phyloP scores from a whole-genome alignment of 1,284 basidiomycete genomes.

The Sporisorium exsertum region DNA sequence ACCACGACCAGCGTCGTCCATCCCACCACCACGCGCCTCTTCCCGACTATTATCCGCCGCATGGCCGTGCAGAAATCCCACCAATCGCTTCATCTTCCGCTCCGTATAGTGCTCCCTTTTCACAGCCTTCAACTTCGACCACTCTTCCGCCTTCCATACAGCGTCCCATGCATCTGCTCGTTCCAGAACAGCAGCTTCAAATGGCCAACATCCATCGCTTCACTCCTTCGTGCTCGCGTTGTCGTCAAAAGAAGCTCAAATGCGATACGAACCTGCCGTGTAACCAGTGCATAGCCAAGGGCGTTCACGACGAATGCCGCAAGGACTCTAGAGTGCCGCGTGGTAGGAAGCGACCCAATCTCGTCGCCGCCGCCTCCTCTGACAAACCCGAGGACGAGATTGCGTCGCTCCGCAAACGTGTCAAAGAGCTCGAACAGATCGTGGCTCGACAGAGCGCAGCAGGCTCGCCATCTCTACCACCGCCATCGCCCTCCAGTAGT shows the following conservation, averaged over 20 bases:
- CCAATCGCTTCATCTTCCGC: conserved; percentile 1
- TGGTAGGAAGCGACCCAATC: conserved; percentile 51
- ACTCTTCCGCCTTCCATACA: conserved; percentile 25
- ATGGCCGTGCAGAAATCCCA: not conserved
- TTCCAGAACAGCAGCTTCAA: conserved; percentile 46
- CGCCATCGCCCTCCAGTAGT: conserved; percentile 11
- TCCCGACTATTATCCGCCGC: not conserved
- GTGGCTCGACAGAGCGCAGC: conserved; percentile 1
- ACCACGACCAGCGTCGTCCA: not conserved
- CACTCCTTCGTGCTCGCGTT: conserved; percentile 51
- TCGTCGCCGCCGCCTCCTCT: conserved; percentile 7
- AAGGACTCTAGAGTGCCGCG: conserved; percentile 50
- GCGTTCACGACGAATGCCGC: conserved; percentile 48
- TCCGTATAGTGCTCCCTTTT: not conserved
- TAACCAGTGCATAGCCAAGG: conserved; percentile 58
- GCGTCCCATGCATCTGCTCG: conserved; percentile 35
- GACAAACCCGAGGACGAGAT: conserved; percentile 33
- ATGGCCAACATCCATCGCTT: conserved; percentile 45
- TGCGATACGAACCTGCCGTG: conserved; percentile 52
- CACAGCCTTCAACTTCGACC: not conserved
- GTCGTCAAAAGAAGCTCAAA: conserved; percentile 54
- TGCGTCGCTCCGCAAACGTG: conserved; percentile 33
- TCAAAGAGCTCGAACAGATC: conserved; percentile 37
- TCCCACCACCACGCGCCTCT: conserved; percentile 11
- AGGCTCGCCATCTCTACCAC: conserved; percentile 10